Conservation (phyloP, 1,284 basidiomycete genomes). For the Cutaneotrichosporon sp. region DNA sequence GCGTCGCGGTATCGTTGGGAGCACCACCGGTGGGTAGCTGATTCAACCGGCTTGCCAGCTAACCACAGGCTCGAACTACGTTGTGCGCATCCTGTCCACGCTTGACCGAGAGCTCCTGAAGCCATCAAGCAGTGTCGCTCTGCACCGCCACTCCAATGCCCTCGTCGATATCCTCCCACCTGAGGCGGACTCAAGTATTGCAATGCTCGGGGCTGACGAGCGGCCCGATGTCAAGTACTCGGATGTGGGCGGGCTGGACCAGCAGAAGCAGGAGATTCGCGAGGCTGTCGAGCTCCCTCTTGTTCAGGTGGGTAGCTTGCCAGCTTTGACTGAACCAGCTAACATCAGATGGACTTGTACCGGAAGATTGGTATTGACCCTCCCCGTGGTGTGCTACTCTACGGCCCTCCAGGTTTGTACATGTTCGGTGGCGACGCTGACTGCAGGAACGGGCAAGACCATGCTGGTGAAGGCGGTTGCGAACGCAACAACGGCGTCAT, state of each 20-base stretch:
- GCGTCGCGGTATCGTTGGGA: constrained; percentile 94
- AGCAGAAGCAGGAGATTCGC: constrained; percentile 98
- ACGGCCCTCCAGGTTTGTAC: constrained; percentile 77
- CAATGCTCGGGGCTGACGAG: constrained; percentile 89
- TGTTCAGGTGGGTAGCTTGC: constrained; percentile 52
- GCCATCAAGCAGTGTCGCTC: constrained; percentile 91
- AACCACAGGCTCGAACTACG: constrained; percentile 84
- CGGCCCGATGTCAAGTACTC: constrained; percentile 84
- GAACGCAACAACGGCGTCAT: constrained; percentile 97
- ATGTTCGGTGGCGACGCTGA: constrained; percentile 2
- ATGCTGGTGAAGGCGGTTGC: constrained; percentile 97
- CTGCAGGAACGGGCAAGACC: constrained; percentile 90
- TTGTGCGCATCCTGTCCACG: constrained; percentile 94
- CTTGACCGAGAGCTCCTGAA: constrained; percentile 96
- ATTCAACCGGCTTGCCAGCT: background rate
- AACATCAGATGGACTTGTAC: constrained; percentile 85
- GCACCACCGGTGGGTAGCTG: constrained; percentile 65
- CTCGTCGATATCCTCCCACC: constrained; percentile 97
- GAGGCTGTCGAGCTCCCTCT: constrained; percentile 99
- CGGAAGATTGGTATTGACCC: constrained; percentile 99
- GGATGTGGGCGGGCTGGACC: constrained; percentile 95
- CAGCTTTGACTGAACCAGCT: background rate
- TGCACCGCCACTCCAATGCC: constrained; percentile 97
- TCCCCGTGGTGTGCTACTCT: constrained; percentile 85
- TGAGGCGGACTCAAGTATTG: constrained; percentile 95